Base-by-base conservation (phyloP, 225 moss, liverwort and hornwort species). In the Marchantia polymorpha region DNA sequence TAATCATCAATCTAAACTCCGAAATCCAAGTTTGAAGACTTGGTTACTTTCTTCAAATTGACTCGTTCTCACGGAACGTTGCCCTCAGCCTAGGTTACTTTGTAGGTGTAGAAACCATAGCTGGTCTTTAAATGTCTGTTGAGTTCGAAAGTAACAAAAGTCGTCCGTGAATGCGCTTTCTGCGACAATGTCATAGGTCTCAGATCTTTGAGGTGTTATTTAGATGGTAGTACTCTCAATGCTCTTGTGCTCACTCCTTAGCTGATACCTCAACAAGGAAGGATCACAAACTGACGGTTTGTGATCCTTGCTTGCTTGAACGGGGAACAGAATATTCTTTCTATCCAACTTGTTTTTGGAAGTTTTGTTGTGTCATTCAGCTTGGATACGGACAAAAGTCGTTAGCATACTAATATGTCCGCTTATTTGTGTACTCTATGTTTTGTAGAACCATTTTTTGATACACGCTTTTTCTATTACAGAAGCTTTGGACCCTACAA, bases 401-500 rank as follows among this genome's bases (percentile, higher is more conserved):
- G 5, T 5, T 58, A 39, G 39, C 39, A 2, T 58, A 58, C 20
- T 20, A 5, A 58, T 58, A 58, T 17, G 15, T 39, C 39, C 5
- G 5, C 39, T 39, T 2, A 39, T 39, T 39, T 58, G 58, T 17
- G 17, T 58, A 39, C 39, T 39, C 39, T 39, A 39, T 39, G 39
- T 14, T 58, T 58, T 58, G 58, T 58, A 4, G 5, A 58, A 58
- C 13, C 15, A 0, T 69, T 13, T 69, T 17, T 69, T 69, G 69
- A 31, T 69, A 31, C 46, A 4, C 19, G 47, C 69, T 19, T 47
- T 39, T 22, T 65, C 20, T 83, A 47, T 87, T 59, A 81, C 88
- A 94, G 96, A 91, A 61, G 20, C 80, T 50, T 83, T 92, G 82
- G 92, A 96, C 80, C 90, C 96, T 47, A 85, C 87, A 51, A 87